A percentile compares a stretch with the other conserved stretches of the same genome.
Evolutionary conservation across 2,329 filamentous ascomycete species (phyloP).

Genomic region (Thelonectria blattea): DNA sequence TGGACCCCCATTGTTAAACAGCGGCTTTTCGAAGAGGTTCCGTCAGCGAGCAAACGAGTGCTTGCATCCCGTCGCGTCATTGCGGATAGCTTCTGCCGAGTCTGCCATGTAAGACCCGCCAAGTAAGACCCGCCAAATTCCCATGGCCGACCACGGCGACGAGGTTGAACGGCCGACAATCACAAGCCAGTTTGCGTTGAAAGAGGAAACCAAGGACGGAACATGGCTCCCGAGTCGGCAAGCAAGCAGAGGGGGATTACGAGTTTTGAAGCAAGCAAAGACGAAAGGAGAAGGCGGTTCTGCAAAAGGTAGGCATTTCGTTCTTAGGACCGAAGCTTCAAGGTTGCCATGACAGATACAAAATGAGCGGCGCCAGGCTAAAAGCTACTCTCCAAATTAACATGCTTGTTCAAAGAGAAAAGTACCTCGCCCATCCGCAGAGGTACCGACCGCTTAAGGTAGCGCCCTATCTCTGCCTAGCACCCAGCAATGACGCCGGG

Average conservation of each 20-base stretch:
- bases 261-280: neutral
- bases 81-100: conserved; percentile 10
- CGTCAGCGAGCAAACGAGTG: conserved; percentile 2
- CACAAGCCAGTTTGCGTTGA: conserved; percentile 7
- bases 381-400: neutral
- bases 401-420: neutral
- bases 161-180: conserved; percentile 7
- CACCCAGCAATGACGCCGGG: conserved; percentile 1
- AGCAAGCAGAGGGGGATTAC: neutral
- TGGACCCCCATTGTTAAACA: neutral
- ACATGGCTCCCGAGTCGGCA: neutral
- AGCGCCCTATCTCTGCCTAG: neutral
- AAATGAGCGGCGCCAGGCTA: neutral
- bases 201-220: neutral
- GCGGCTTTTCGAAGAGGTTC: neutral
- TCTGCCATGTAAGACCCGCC: conserved; percentile 13
- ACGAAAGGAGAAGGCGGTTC: neutral
- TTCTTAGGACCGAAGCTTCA: neutral
- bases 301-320: neutral
- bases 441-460: neutral
- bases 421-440: neutral
- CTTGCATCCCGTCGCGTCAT: conserved; percentile 17
- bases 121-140: conserved; percentile 12
- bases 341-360: neutral
- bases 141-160: conserved; percentile 8